phyloP scores from a whole-genome alignment of 805 yeast genomes.

The Millerago galiae region DNA sequence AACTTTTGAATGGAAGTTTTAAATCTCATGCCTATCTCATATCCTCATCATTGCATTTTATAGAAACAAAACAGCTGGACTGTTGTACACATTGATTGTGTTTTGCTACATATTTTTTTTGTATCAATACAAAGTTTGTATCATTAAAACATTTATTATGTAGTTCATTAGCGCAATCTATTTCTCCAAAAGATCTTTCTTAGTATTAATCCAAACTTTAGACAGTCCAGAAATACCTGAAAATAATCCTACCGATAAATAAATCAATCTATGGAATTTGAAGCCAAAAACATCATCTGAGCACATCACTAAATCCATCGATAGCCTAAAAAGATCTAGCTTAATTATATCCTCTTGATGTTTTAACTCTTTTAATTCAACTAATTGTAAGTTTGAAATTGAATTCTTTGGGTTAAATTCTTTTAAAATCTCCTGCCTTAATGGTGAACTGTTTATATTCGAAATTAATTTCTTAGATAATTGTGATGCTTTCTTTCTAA shows the following conservation, averaged over 20 bases:
- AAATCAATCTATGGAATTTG: slow-evolving; percentile 21
- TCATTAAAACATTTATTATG: background rate
- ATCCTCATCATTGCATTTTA: too few relatives aligned
- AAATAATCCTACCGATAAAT: slow-evolving; percentile 16
- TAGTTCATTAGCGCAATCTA: background rate
- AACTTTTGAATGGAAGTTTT: too few relatives aligned
- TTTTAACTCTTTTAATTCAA: slow-evolving; percentile 28
- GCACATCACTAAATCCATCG: slow-evolving; percentile 44
- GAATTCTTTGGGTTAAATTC: slow-evolving; percentile 19
- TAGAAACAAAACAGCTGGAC: too few relatives aligned
- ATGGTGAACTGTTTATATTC: slow-evolving; percentile 21
- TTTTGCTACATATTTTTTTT: too few relatives aligned
- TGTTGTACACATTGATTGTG: too few relatives aligned
- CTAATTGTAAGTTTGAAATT: slow-evolving; percentile 6
- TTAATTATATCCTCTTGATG: slow-evolving; percentile 30
- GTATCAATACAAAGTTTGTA: background rate
- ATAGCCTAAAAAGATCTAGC: slow-evolving; percentile 35
- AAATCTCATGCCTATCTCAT: too few relatives aligned
- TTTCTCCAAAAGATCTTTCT: slow-evolving; percentile 12
- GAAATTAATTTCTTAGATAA: slow-evolving; percentile 34
- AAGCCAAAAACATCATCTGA: slow-evolving; percentile 38
- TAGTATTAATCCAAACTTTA: slow-evolving; percentile 21
- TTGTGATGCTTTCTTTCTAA: slow-evolving; percentile 46
- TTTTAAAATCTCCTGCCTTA: slow-evolving; percentile 25
- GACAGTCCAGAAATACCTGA: slow-evolving; percentile 21